These are phyloP conservation scores for Astragalus membranaceus DNA, from an alignment of 306 rosid genomes.

Conservation along the genomic window DNA sequence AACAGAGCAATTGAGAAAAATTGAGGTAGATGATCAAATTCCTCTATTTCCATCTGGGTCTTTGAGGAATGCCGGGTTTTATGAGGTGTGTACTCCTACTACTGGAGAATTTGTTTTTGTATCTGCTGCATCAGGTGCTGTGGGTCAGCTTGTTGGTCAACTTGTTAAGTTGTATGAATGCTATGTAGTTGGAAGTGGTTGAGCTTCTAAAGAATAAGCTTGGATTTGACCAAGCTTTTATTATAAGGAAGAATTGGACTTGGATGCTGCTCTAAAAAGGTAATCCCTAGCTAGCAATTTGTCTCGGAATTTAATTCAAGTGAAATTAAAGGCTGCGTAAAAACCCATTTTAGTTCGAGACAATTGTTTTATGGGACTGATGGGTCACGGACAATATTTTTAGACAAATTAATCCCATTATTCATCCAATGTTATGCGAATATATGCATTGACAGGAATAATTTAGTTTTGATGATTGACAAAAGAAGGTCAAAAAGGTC, in stretches of 20 bases:
- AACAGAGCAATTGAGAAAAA: constrained; percentile 29
- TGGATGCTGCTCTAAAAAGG: constrained; percentile 39
- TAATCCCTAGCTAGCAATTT: not conserved
- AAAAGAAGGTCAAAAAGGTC: too few relatives aligned
- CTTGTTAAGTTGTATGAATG: constrained; percentile 53
- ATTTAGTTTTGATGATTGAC: too few relatives aligned
- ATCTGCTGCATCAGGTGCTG: constrained; percentile 56
- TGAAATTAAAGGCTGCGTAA: too few relatives aligned
- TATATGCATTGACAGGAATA: too few relatives aligned
- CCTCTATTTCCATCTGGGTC: constrained; percentile 51
- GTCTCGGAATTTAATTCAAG: too few relatives aligned
- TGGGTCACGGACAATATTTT: too few relatives aligned
- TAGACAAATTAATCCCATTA: too few relatives aligned
- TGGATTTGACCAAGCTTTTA: constrained; percentile 45
- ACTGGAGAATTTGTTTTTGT: constrained; percentile 47
- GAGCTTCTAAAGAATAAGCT: constrained; percentile 36
- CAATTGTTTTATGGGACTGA: too few relatives aligned
- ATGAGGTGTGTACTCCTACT: constrained; percentile 33
- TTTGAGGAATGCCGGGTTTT: constrained; percentile 60
- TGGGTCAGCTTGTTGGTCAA: constrained; percentile 57
- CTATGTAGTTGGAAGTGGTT: constrained; percentile 60
- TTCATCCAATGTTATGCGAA: too few relatives aligned
- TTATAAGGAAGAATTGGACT: constrained; percentile 39
- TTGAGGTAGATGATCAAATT: constrained; percentile 27
- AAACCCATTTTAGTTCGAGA: too few relatives aligned